A percentile compares a stretch with the other conserved stretches of the same genome.
Conservation (phyloP, 208 protist genomes). For the Leishmania aethiopica region DNA sequence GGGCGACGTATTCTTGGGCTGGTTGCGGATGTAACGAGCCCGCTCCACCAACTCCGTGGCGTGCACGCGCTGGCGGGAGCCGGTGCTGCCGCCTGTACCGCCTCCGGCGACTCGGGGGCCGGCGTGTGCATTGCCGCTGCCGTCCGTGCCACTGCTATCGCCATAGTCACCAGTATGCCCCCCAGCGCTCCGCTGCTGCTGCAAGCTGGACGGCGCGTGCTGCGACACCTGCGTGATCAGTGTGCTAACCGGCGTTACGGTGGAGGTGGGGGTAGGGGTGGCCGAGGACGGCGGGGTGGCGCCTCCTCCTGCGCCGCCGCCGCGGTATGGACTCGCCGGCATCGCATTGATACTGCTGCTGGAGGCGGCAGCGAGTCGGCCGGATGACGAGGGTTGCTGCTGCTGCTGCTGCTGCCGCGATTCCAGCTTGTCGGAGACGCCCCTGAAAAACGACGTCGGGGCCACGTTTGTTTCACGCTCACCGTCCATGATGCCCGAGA, state of each 20-base stretch:
- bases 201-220: constrained; percentile 1
- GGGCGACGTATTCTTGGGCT: constrained; percentile 85
- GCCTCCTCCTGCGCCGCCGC: neutral
- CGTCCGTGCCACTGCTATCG: constrained; percentile 12
- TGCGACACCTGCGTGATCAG: constrained; percentile 30
- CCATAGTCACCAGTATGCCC: constrained; percentile 10
- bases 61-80: constrained; percentile 39
- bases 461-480: constrained; percentile 32
- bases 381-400: neutral
- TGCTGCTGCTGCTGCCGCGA: constrained; percentile 30
- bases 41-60: constrained; percentile 53
- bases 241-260: neutral
- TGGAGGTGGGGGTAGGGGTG: constrained; percentile 4
- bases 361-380: neutral
- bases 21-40: constrained; percentile 53
- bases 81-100: neutral
- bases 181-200: constrained; percentile 7
- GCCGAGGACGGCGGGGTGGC: constrained; percentile 17
- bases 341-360: neutral
- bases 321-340: neutral
- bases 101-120: constrained; percentile 7
- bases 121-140: constrained; percentile 2
- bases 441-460: constrained; percentile 56
- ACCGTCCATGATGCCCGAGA: constrained; percentile 18
- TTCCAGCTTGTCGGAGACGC: constrained; percentile 53